Evolutionary conservation across 2,329 filamentous ascomycete species (phyloP).

Genomic region (Microdochium paspali): DNA sequence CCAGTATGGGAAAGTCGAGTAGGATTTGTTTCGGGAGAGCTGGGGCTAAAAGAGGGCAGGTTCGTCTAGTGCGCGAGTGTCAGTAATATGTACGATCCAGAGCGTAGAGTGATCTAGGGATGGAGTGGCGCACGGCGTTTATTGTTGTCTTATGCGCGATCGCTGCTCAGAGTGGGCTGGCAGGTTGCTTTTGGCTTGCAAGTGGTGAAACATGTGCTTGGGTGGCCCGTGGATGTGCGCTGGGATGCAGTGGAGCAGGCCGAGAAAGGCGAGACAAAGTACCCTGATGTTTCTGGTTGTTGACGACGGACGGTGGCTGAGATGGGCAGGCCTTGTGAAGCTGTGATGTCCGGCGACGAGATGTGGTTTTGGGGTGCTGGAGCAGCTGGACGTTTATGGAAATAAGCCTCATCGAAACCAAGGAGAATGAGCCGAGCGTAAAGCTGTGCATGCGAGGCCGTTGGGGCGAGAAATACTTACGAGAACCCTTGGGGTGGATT

Average conservation of each 20-base stretch:
- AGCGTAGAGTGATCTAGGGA: neutral
- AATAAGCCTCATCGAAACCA: too few relatives aligned
- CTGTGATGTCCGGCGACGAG: too few relatives aligned
- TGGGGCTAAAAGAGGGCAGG: slow-evolving; percentile 15
- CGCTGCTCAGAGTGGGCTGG: neutral
- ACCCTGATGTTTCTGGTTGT: neutral
- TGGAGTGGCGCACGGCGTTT: neutral
- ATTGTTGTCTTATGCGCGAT: neutral
- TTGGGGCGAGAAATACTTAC: too few relatives aligned
- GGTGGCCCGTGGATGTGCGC: neutral
- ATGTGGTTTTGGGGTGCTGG: too few relatives aligned
- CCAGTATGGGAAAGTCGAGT: slow-evolving; percentile 18
- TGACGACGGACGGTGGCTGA: too few relatives aligned
- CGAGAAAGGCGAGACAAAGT: neutral
- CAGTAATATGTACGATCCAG: neutral
- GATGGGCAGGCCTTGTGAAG: too few relatives aligned
- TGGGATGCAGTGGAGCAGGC: neutral
- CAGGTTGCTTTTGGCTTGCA: neutral
- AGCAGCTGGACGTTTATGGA: too few relatives aligned
- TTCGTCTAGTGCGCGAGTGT: slow-evolving; percentile 7
- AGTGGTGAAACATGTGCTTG: slow-evolving; percentile 1
- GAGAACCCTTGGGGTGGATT: too few relatives aligned
- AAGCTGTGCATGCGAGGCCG: too few relatives aligned
- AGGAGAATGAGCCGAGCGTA: too few relatives aligned
- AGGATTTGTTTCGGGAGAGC: slow-evolving; percentile 25